Evolutionary conservation across 768 basidiomycete species (phyloP).

Genomic region (Collybia nuda): DNA sequence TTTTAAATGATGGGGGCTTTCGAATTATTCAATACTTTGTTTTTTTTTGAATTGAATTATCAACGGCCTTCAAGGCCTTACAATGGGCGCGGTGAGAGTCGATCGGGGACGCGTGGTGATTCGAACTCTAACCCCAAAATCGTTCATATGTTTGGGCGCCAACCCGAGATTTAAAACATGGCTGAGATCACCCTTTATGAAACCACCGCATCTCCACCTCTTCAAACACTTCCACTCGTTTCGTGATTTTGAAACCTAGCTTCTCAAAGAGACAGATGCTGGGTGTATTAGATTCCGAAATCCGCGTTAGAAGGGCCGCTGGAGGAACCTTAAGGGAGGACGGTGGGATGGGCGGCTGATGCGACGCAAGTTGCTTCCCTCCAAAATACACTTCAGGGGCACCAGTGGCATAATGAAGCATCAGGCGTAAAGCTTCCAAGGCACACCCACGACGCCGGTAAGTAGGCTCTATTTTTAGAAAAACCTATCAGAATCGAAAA

Average conservation of each 20-base stretch:
- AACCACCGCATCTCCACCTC: slow-evolving; percentile 80
- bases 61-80: no score
- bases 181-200: neutral
- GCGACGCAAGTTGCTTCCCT: neutral
- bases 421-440: slow-evolving; percentile 56
- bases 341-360: slow-evolving; percentile 2
- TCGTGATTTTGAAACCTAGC: slow-evolving; percentile 73
- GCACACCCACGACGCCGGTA: slow-evolving; percentile 75
- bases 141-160: no score
- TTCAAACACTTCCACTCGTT: slow-evolving; percentile 69
- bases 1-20: no score
- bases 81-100: no score
- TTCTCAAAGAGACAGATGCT: slow-evolving; percentile 74
- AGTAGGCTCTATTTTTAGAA: slow-evolving; percentile 44
- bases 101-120: no score
- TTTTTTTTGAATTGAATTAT: no score
- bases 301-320: slow-evolving; percentile 60
- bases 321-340: slow-evolving; percentile 43
- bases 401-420: slow-evolving; percentile 69
- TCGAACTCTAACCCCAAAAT: no score
- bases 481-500: neutral
- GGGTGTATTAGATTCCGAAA: slow-evolving; percentile 65
- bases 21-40: no score
- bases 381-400: slow-evolving; percentile 27
- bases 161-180: no score